Evolutionary conservation across 1,284 basidiomycete species (phyloP), one percentile per base, ranked within the genome.

Genomic region (Sutorius eximius): DNA sequence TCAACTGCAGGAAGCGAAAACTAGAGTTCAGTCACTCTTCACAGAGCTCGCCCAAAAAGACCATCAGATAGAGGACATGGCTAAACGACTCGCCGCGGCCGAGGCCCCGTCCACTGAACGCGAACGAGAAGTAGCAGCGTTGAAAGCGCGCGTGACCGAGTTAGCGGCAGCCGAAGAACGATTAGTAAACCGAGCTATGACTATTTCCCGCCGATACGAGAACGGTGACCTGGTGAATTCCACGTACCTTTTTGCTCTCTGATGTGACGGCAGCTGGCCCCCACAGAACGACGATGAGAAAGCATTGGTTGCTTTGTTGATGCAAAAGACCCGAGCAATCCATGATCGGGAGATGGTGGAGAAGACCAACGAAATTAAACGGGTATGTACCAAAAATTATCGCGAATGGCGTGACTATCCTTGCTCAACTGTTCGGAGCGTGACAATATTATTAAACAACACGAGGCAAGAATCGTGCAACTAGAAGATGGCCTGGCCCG

Each of bases 331-430:
- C 9, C 71, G 75, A 50, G 69, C 73, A 13, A 65, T 77, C 32
- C 75, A 82, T 58, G 81, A 82, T 59, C 73, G 79, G 47, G 76
- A 77, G 22, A 69, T 77, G 29, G 73, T 82, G 20, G 73, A 69
- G 37, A 83, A 82, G 62, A 72, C 72, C 45, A 80, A 83, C 58
- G 80, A 82, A 51, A 73, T 83, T 30, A 77, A 77, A 56, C 68
- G 75, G 58, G 82, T 82, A 57, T 33, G 71, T 46, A 71, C 38
- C 24, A 22, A 37, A 15, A 41, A 29, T 24, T 16, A 44, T 45
- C 30, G 48, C 47, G 20, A 48, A 50, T 37, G 34, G 46, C 45
- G 18, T 40, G 51, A 42, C 22, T 15, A 20, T 45, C 49, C 53
- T 55, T 57, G 12, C 44, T 54, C 45, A 45, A 60, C 44, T 44